Percentiles rank a stretch among this genome's conserved stretches.
phyloP scores from a whole-genome alignment of 148 eudicot species.

The Pharnaceum exiguum region DNA sequence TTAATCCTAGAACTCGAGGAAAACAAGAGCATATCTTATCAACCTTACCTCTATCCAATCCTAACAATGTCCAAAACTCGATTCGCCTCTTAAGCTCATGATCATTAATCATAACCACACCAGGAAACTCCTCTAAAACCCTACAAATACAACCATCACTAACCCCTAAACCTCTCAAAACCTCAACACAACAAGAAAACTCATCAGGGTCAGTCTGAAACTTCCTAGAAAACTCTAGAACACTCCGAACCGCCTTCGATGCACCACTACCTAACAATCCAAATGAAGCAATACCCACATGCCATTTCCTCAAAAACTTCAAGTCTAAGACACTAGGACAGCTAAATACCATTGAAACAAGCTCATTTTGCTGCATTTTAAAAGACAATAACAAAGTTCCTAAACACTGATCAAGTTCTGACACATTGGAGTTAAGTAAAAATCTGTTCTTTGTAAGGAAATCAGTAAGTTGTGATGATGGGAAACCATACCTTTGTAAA shows the following conservation, averaged over 20 bases:
- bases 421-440: slow-evolving; percentile 31
- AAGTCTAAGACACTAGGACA: slow-evolving; percentile 59
- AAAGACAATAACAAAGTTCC: slow-evolving; percentile 41
- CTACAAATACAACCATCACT: slow-evolving; percentile 44
- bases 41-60: slow-evolving; percentile 29
- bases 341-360: slow-evolving; percentile 36
- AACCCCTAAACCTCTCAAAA: slow-evolving; percentile 60
- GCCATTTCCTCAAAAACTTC: slow-evolving; percentile 68
- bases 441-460: slow-evolving; percentile 48
- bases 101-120: slow-evolving; percentile 45
- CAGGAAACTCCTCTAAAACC: slow-evolving; percentile 56
- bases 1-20: slow-evolving; percentile 50
- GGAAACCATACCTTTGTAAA: slow-evolving; percentile 65
- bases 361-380: slow-evolving; percentile 38
- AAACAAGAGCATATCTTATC: slow-evolving; percentile 28
- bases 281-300: slow-evolving; percentile 26
- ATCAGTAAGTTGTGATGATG: slow-evolving; percentile 33
- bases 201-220: slow-evolving; percentile 41
- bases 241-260: slow-evolving; percentile 22
- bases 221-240: slow-evolving; percentile 52
- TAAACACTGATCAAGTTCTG: slow-evolving; percentile 49
- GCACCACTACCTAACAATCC: slow-evolving; percentile 20
- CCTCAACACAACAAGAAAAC: slow-evolving; percentile 31
- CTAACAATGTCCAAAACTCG: slow-evolving; percentile 42
- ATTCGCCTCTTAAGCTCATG: slow-evolving; percentile 32